A percentile compares a stretch with the other conserved stretches of the same genome.
phyloP scores from a whole-genome alignment of 306 rosid species.

The Cucumis melo region DNA sequence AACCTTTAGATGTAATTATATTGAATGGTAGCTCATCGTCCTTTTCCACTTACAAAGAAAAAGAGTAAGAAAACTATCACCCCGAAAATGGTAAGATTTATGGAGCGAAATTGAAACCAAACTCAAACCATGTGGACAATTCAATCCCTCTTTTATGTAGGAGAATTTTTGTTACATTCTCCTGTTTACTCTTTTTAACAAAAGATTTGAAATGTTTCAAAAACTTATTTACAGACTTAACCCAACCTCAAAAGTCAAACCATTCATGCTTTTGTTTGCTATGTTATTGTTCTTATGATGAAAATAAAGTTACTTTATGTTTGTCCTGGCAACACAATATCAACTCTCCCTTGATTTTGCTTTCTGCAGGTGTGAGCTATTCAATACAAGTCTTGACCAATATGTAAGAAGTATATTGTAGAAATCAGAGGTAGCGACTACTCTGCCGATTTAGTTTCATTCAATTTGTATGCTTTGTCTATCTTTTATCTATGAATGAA shows the following conservation, averaged over 20 bases:
- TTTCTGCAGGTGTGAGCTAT: constrained; percentile 60
- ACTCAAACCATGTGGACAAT: neutral
- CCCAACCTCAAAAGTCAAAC: neutral
- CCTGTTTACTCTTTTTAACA: neutral
- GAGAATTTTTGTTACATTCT: neutral
- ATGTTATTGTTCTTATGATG: neutral
- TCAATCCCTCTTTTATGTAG: neutral
- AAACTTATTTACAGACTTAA: neutral
- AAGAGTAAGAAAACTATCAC: neutral
- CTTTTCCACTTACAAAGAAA: neutral
- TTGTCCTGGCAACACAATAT: neutral
- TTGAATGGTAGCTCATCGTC: neutral
- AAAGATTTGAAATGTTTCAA: neutral
- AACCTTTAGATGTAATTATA: neutral
- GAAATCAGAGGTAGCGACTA: constrained; percentile 11
- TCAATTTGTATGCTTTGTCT: neutral
- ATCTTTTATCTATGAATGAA: neutral
- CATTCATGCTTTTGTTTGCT: neutral
- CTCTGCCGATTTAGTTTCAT: neutral
- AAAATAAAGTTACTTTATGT: neutral
- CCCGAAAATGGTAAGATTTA: neutral
- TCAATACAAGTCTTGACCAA: constrained; percentile 82
- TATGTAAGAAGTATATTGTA: constrained; percentile 76
- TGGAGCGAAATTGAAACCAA: neutral
- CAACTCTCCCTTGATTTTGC: neutral